phyloP scores from a whole-genome alignment of 1,284 basidiomycete species.

The Xerocomus nothofagi region DNA sequence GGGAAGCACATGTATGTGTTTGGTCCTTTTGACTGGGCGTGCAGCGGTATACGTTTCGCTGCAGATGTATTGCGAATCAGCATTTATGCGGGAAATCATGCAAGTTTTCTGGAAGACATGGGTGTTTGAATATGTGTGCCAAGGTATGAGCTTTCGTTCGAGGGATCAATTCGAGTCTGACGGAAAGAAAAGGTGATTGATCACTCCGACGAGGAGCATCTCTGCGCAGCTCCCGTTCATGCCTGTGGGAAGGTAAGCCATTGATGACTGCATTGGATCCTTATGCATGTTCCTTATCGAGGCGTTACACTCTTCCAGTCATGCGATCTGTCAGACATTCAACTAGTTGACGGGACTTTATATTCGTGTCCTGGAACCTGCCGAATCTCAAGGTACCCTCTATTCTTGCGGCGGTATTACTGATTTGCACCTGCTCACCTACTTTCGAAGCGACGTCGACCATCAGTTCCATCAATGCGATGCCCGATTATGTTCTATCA shows the following conservation, averaged over 20 bases:
- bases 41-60: background rate
- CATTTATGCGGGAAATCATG: conserved; percentile 56
- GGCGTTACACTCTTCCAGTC: conserved; percentile 34
- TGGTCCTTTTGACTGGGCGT: background rate
- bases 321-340: conserved; percentile 43
- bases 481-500: conserved; percentile 50
- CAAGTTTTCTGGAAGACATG: conserved; percentile 41
- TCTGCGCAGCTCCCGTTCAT: conserved; percentile 53
- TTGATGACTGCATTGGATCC: background rate
- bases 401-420: too few relatives aligned
- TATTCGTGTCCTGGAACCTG: conserved; percentile 49
- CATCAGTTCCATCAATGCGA: conserved; percentile 54
- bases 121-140: conserved; percentile 49
- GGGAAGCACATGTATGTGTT: too few relatives aligned
- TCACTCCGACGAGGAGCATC: conserved; percentile 48
- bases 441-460: conserved; percentile 37
- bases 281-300: background rate
- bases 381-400: conserved; percentile 41
- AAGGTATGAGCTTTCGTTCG: conserved; percentile 37
- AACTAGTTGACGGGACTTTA: conserved; percentile 30
- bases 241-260: conserved; percentile 51
- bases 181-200: conserved; percentile 37
- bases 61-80: conserved; percentile 46
- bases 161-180: background rate
- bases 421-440: background rate